Percentiles rank a stretch among this genome's conserved stretches.
Evolutionary conservation across 805 yeast genomes (phyloP).

Genomic region (Ogataea nakhonphanomensis): DNA sequence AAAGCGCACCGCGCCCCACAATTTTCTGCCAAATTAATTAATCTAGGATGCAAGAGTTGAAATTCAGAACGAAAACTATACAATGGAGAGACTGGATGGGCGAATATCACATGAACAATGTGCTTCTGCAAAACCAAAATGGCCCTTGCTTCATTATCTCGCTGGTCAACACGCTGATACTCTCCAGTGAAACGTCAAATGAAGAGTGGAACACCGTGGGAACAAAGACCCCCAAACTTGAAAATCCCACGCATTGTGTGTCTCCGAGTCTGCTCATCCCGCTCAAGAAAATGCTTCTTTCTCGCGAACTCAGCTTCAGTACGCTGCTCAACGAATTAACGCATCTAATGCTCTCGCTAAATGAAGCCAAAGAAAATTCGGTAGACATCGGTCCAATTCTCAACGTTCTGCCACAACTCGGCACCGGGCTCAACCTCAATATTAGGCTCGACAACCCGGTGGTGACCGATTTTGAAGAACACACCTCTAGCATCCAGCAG

Average conservation of each 20-base stretch:
- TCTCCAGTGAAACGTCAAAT: constrained; percentile 39
- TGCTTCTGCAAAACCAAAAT: constrained; percentile 72
- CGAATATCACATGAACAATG: constrained; percentile 41
- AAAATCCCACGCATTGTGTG: background rate
- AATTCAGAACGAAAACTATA: constrained; percentile 29
- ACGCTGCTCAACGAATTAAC: constrained; percentile 50
- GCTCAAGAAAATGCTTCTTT: constrained; percentile 24
- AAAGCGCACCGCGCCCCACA: constrained; percentile 9
- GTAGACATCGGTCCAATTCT: constrained; percentile 39
- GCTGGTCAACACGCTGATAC: constrained; percentile 62
- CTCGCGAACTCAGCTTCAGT: constrained; percentile 30
- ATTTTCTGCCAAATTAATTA: background rate
- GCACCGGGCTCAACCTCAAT: constrained; percentile 69
- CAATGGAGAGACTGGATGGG: constrained; percentile 26
- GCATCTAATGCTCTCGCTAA: constrained; percentile 37
- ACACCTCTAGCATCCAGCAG: constrained; percentile 18
- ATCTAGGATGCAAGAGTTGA: constrained; percentile 9
- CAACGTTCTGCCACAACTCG: constrained; percentile 57
- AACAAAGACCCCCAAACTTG: background rate
- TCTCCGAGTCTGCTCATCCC: constrained; percentile 13
- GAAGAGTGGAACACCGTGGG: constrained; percentile 24
- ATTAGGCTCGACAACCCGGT: constrained; percentile 53
- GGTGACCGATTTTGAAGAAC: constrained; percentile 21
- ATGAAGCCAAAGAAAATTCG: constrained; percentile 26
- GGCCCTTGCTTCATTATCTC: constrained; percentile 91